Percentiles rank a stretch among this genome's conserved stretches.
phyloP scores from a whole-genome alignment of 306 rosid species.

The Citrullus mucosospermus region DNA sequence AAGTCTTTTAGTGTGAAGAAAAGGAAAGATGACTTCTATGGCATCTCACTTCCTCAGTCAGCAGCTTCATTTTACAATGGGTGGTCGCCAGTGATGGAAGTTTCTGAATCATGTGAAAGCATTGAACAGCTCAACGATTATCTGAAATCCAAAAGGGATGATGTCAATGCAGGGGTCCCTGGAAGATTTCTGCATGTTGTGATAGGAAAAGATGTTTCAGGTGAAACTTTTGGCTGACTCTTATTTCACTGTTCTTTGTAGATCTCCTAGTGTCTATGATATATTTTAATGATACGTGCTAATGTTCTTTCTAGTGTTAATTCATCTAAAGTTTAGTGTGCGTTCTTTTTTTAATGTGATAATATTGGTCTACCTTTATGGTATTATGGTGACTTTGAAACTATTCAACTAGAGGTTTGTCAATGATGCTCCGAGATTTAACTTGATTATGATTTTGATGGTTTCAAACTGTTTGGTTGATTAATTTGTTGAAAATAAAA shows the following conservation, averaged over 20 bases:
- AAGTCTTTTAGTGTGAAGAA: conserved; percentile 31
- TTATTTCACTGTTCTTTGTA: not conserved
- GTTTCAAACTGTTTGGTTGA: not conserved
- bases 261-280: not conserved
- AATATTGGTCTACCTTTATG: not conserved
- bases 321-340: not conserved
- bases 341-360: not conserved
- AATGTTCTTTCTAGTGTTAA: not conserved
- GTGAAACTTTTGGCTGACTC: conserved; percentile 24
- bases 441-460: not conserved
- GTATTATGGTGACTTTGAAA: not conserved
- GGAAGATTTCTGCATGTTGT: conserved; percentile 68
- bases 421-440: not conserved
- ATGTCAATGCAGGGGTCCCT: conserved; percentile 61
- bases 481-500: not conserved
- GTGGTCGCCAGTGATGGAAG: conserved; percentile 45
- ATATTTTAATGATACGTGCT: not conserved
- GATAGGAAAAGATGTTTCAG: conserved; percentile 44
- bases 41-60: conserved; percentile 47
- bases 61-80: conserved; percentile 65
- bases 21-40: conserved; percentile 33
- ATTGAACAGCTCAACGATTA: conserved; percentile 40
- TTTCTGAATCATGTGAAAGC: conserved; percentile 57
- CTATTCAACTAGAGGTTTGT: not conserved
- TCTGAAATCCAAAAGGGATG: conserved; percentile 52